A percentile compares a stretch with the other conserved stretches of the same genome.
phyloP scores from a whole-genome alignment of 2,329 filamentous ascomycete genomes.

The Ophiostoma sp. region DNA sequence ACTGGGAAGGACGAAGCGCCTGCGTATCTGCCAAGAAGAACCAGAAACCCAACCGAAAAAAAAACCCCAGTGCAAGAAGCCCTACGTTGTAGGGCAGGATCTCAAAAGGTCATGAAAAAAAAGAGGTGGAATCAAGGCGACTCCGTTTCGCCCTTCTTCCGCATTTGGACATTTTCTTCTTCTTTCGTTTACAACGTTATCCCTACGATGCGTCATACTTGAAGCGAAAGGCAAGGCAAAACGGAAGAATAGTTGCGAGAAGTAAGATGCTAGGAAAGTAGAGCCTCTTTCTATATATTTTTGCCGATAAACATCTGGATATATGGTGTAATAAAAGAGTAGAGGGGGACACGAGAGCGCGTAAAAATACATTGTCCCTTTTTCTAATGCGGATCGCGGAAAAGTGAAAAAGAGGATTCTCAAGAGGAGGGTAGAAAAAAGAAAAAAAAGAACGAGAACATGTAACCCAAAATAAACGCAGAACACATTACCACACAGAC shows the following conservation, averaged over 20 bases:
- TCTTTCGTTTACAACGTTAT: background rate
- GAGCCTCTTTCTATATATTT: background rate
- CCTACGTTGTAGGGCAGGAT: background rate
- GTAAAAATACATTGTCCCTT: slow-evolving; percentile 4
- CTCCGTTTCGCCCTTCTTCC: background rate
- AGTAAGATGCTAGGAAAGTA: background rate
- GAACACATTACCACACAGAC: background rate
- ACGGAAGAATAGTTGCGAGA: background rate
- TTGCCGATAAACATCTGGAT: background rate
- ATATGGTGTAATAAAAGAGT: background rate
- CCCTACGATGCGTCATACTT: background rate
- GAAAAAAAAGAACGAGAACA: background rate
- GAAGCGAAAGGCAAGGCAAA: background rate
- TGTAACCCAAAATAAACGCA: background rate
- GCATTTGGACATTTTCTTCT: background rate
- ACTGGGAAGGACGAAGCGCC: background rate
- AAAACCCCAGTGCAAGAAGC: background rate
- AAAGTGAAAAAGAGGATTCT: background rate
- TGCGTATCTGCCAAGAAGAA: background rate
- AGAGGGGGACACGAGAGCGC: background rate
- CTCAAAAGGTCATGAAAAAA: too few relatives aligned
- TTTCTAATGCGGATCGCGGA: slow-evolving; percentile 4
- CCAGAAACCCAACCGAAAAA: background rate
- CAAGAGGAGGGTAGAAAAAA: background rate
- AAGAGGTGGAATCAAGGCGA: background rate